Percentiles rank a stretch among this genome's conserved stretches.
Evolutionary conservation across 2,329 filamentous ascomycete genomes (phyloP).

Genomic region (Zymoseptoria pseudotritici): DNA sequence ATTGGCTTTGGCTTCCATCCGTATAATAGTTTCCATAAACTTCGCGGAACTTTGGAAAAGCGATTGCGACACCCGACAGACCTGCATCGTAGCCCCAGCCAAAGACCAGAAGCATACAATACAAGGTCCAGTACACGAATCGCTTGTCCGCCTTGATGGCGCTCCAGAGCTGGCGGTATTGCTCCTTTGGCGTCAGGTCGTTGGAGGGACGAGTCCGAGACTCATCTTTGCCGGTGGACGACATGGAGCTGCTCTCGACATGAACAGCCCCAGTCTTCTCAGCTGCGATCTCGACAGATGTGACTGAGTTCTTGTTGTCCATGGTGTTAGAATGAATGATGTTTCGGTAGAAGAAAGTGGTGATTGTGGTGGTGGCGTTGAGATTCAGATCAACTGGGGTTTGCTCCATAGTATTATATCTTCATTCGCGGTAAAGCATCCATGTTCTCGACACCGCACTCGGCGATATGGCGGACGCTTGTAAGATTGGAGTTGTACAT

Average conservation of each 20-base stretch:
- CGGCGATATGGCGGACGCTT: conserved; percentile 46
- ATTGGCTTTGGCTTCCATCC: conserved; percentile 12
- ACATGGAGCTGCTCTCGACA: conserved; percentile 10
- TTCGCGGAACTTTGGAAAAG: conserved; percentile 31
- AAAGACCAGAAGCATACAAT: conserved; percentile 28
- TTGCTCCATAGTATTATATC: neutral
- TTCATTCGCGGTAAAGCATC: neutral
- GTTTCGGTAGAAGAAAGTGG: neutral
- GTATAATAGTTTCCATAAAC: conserved; percentile 30
- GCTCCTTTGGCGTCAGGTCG: conserved; percentile 17
- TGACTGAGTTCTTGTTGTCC: conserved; percentile 5
- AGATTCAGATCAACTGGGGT: neutral
- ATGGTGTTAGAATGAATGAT: neutral
- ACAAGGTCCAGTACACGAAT: conserved; percentile 19
- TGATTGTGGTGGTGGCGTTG: neutral
- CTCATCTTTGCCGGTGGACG: conserved; percentile 3
- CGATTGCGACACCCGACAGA: conserved; percentile 31
- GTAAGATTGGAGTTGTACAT: conserved; percentile 24
- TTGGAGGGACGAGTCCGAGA: conserved; percentile 1
- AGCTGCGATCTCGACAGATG: conserved; percentile 2
- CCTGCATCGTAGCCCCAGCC: conserved; percentile 34
- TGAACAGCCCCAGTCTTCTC: conserved; percentile 15
- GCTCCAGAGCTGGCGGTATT: conserved; percentile 20
- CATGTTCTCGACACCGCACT: conserved; percentile 30
- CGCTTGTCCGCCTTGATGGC: conserved; percentile 22